Base-by-base conservation (phyloP, 2,329 filamentous ascomycete genomes). In the Rugonectria rugulosa region DNA sequence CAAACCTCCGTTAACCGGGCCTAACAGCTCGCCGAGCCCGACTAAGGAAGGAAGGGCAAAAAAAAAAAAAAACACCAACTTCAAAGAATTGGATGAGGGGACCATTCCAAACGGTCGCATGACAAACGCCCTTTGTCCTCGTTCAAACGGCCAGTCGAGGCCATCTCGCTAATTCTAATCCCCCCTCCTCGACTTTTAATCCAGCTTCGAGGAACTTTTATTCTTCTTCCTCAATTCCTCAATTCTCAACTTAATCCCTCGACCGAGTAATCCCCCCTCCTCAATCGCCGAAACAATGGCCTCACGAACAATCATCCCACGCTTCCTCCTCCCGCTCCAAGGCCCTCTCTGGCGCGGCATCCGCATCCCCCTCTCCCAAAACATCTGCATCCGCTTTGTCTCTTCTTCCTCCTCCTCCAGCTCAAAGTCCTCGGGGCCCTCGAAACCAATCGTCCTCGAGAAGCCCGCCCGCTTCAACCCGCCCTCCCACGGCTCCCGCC, bases 391-490 rank as follows among this genome's bases (percentile, higher is more conserved):
- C 43, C 72, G 72, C 44, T 76, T 72, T 60, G 69, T 68, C 45
- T 73, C 72, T 2, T 63, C 64, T 8, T 54, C 57, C 11, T 45
- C 57, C 11, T 45, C 58, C 37, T 52, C 52, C 37, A 42, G 32
- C 41, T 37, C 44, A 36, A 45, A 49, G 34, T 54, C 63, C 29
- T 34, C 38, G 27, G 41, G 42, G 36, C 53, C 64, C 38, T 76
- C 74, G 60, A 89, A 88, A 68, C 84, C 85, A 29, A 82, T 88
- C 59, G 83, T 92, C 5, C 87, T 99, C 62, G 91, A 91, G 67
- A 92, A 97, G 75, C 94, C 94, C 20, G 84, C 90, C 68, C 90
- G 88, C 72, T 98, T 97, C 81, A 91, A 91, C 42, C 94, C 95
- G 2, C 95, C 95, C 0, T 98, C 94, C 0, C 95, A 98, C 73